A percentile compares a stretch with the other conserved stretches of the same genome.
Conservation (phyloP, 179 eudicot species). For the Patellifolia procumbens region DNA sequence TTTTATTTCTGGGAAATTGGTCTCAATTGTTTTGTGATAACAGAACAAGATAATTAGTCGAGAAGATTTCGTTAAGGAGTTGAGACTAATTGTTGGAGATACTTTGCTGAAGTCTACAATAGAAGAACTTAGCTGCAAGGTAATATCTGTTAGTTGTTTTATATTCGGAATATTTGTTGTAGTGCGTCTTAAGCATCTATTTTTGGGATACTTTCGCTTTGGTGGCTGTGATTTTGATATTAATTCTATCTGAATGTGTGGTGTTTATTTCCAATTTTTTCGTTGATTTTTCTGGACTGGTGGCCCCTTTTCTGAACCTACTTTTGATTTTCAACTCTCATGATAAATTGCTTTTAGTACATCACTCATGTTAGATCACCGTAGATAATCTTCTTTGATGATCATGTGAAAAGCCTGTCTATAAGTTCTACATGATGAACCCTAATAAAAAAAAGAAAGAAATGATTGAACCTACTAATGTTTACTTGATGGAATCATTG, state of each 20-base stretch:
- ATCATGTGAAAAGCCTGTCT: not conserved
- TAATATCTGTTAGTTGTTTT: slow-evolving; percentile 1
- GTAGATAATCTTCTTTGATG: not conserved
- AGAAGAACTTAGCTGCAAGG: slow-evolving; percentile 32
- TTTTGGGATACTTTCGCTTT: not conserved
- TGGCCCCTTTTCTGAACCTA: not conserved
- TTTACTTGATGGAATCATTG: too few relatives aligned
- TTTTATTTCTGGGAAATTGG: not conserved
- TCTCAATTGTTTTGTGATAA: not conserved
- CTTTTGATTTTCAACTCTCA: not conserved
- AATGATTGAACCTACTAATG: too few relatives aligned
- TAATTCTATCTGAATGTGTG: not conserved
- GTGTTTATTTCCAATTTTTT: not conserved
- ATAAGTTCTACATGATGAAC: not conserved
- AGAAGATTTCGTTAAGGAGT: slow-evolving; percentile 35
- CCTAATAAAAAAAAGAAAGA: too few relatives aligned
- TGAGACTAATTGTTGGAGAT: slow-evolving; percentile 41
- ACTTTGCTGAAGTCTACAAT: slow-evolving; percentile 32
- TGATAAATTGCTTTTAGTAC: not conserved
- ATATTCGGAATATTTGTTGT: not conserved
- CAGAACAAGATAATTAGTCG: slow-evolving; percentile 36
- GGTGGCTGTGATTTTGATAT: not conserved
- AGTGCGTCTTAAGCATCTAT: not conserved
- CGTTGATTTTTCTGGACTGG: not conserved
- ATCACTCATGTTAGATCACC: not conserved